Evolutionary conservation across 2,329 filamentous ascomycete genomes (phyloP).

Genomic region (Teratosphaeria nubilosa): DNA sequence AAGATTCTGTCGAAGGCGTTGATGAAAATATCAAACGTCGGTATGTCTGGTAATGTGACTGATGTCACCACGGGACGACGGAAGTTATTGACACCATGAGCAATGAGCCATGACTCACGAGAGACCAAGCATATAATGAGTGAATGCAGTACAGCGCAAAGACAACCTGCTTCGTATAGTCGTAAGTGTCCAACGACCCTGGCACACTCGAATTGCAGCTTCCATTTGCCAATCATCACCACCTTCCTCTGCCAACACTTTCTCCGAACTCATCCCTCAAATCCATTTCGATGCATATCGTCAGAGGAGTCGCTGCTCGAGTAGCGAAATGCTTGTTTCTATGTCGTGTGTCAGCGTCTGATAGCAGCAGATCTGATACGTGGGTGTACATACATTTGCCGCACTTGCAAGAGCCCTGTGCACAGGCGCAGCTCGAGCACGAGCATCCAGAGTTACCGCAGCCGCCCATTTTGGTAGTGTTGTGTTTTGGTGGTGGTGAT

Average conservation of each 20-base stretch:
- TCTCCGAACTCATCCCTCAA: neutral
- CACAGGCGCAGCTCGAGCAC: conserved; percentile 22
- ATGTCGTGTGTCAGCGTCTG: neutral
- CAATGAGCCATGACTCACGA: neutral
- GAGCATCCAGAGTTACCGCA: conserved; percentile 24
- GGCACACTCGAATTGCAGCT: neutral
- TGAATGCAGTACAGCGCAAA: neutral
- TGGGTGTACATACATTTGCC: conserved; percentile 8
- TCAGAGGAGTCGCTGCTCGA: neutral
- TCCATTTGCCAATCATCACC: neutral
- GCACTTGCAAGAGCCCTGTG: conserved; percentile 21
- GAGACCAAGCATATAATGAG: neutral
- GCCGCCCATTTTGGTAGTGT: conserved; percentile 17
- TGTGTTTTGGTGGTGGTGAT: neutral
- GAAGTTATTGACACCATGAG: neutral
- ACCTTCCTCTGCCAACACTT: neutral
- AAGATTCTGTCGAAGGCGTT: conserved; percentile 7
- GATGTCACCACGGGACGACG: neutral
- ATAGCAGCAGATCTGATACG: neutral
- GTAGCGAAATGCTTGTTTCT: neutral
- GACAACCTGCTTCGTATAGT: neutral
- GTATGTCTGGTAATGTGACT: conserved; percentile 11
- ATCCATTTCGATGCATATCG: neutral
- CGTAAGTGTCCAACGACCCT: neutral
- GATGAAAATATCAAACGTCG: conserved; percentile 8